Conservation (phyloP, 306 rosid species). For the Cotoneaster glaucophyllus region DNA sequence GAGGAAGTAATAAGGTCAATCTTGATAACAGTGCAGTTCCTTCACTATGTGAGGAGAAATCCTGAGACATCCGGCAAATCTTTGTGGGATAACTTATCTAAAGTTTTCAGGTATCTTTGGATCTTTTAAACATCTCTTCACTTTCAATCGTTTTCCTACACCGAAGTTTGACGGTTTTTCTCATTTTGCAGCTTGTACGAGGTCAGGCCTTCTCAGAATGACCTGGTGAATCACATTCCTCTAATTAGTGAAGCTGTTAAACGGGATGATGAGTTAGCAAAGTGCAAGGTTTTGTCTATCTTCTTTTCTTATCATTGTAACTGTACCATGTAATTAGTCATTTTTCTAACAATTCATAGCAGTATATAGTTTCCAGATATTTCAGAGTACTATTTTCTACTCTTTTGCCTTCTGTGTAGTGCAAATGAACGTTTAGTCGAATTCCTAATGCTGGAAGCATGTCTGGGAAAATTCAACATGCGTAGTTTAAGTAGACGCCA, state of each 20-base stretch:
- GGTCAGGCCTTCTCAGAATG: conserved; percentile 39
- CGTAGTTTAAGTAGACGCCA: neutral
- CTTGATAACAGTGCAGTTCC: conserved; percentile 53
- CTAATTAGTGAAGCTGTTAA: conserved; percentile 36
- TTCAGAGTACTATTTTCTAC: too few species aligned
- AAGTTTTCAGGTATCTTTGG: conserved; percentile 51
- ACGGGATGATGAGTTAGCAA: conserved; percentile 29
- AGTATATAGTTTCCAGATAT: neutral
- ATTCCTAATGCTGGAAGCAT: too few species aligned
- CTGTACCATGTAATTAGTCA: conserved; percentile 7
- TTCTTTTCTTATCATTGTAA: conserved; percentile 5
- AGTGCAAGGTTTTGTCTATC: conserved; percentile 54
- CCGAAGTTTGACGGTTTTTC: conserved; percentile 1
- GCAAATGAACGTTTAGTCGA: too few species aligned
- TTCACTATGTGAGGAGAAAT: conserved; percentile 47
- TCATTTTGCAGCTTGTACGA: conserved; percentile 47
- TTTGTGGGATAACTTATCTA: conserved; percentile 65
- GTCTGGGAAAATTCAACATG: neutral
- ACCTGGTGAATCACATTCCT: conserved; percentile 29
- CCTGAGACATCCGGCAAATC: conserved; percentile 54
- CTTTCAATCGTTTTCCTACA: neutral
- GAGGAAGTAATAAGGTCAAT: conserved; percentile 55
- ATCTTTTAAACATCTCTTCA: neutral
- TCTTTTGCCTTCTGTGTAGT: too few species aligned
- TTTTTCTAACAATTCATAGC: neutral